phyloP scores from a whole-genome alignment of 2,329 filamentous ascomycete genomes.

The Paraconiothyrium brasiliense region DNA sequence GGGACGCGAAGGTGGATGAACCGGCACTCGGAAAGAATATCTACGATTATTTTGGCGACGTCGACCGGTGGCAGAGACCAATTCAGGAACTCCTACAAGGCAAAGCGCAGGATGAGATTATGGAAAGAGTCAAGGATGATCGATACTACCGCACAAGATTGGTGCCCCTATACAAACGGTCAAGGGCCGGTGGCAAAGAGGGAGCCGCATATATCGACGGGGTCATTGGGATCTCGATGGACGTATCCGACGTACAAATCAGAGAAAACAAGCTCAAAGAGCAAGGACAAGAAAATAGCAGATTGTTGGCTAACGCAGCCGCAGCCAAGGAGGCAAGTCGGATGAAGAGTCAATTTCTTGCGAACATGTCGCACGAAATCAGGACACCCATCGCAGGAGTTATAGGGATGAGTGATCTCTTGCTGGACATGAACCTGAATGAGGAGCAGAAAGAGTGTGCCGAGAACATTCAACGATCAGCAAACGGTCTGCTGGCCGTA shows the following conservation, averaged over 20 bases:
- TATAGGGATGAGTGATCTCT: conserved; percentile 80
- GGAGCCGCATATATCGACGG: conserved; percentile 69
- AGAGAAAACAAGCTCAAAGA: conserved; percentile 70
- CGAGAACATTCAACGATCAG: conserved; percentile 80
- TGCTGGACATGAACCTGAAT: conserved; percentile 73
- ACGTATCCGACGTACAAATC: conserved; percentile 76
- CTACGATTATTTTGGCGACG: conserved; percentile 67
- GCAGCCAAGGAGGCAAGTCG: conserved; percentile 83
- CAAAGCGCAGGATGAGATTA: conserved; percentile 66
- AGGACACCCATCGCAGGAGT: conserved; percentile 82
- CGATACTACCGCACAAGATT: conserved; percentile 78
- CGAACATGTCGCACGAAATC: conserved; percentile 85
- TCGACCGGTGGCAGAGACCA: conserved; percentile 61
- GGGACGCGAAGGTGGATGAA: conserved; percentile 22
- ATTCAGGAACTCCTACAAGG: conserved; percentile 74
- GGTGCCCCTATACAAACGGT: conserved; percentile 70
- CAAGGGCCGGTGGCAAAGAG: conserved; percentile 61
- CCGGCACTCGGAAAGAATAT: conserved; percentile 67
- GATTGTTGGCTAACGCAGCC: conserved; percentile 76
- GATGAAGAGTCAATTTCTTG: conserved; percentile 81
- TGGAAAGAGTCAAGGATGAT: conserved; percentile 68
- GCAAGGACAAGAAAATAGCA: conserved; percentile 74
- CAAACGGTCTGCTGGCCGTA: conserved; percentile 82
- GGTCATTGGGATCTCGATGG: conserved; percentile 81
- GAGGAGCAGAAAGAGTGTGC: conserved; percentile 78